A percentile compares a stretch with the other conserved stretches of the same genome.
phyloP scores from a whole-genome alignment of 192 early-diverging fungal genomes.

The Umbelopsis isabellina region DNA sequence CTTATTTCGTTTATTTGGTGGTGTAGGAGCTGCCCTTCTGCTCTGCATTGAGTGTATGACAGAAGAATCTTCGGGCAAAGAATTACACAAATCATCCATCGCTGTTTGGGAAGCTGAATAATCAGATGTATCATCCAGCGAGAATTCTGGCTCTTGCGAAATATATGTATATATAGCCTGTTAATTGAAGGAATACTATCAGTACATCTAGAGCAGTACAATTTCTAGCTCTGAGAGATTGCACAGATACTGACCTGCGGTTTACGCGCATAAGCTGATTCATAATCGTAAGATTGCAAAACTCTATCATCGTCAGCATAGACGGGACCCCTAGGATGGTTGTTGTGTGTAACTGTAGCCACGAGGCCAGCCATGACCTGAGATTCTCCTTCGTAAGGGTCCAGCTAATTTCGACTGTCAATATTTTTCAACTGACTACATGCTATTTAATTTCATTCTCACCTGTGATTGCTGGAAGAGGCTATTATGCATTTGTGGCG shows the following conservation, averaged over 20 bases:
- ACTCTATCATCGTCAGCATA: constrained; percentile 8
- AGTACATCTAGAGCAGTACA: too few species aligned
- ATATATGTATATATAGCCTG: neutral
- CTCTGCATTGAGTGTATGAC: neutral
- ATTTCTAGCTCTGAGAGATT: too few species aligned
- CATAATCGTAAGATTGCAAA: neutral
- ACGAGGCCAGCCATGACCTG: constrained; percentile 19
- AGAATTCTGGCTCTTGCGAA: constrained; percentile 12
- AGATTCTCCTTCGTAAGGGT: constrained; percentile 10
- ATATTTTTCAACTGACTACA: too few species aligned
- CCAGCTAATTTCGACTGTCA: neutral
- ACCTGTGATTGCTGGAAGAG: constrained; percentile 18
- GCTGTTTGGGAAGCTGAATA: constrained; percentile 1
- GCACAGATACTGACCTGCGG: neutral
- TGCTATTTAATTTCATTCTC: neutral
- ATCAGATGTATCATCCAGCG: neutral
- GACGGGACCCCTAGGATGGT: constrained; percentile 3
- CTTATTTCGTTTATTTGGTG: constrained; percentile 37
- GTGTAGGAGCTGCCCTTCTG: constrained; percentile 5
- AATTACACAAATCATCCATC: neutral
- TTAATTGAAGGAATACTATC: neutral
- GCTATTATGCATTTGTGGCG: neutral
- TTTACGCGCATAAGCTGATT: neutral
- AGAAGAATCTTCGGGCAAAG: neutral
- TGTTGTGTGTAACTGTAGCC: constrained; percentile 2